phyloP scores from a whole-genome alignment of 148 eudicot genomes.

The Cornus florida region DNA sequence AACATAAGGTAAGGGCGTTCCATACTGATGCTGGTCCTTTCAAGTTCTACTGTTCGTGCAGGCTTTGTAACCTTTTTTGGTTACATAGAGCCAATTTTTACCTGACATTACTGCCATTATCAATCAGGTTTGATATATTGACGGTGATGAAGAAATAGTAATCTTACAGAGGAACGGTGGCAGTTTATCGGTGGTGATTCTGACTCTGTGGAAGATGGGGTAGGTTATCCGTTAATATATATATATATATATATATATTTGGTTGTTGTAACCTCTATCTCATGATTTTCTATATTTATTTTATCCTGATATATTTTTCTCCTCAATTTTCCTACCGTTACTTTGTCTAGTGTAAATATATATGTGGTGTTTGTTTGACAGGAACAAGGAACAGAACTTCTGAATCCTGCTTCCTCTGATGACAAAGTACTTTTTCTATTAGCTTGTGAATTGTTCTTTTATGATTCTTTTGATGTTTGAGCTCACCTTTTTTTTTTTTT shows the following conservation, averaged over 20 bases:
- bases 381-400: slow-evolving; percentile 47
- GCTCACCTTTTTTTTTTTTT: no score
- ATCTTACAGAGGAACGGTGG: slow-evolving; percentile 56
- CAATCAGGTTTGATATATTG: slow-evolving; percentile 55
- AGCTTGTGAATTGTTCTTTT: no score
- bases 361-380: slow-evolving; percentile 26
- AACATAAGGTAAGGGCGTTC: slow-evolving; percentile 56
- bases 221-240: slow-evolving; percentile 19
- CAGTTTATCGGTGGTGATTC: slow-evolving; percentile 16
- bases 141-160: slow-evolving; percentile 69
- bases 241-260: background rate
- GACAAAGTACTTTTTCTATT: no score
- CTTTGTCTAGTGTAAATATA: background rate
- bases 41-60: background rate
- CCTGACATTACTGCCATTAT: background rate
- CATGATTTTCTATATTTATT: background rate
- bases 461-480: no score
- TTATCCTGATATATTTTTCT: background rate
- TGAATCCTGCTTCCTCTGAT: slow-evolving; percentile 48
- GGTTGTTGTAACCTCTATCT: background rate
- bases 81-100: background rate
- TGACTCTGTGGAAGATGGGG: slow-evolving; percentile 33
- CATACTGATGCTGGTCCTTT: background rate
- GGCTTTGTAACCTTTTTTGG: background rate
- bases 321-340: background rate